A percentile compares a stretch with the other conserved stretches of the same genome.
Evolutionary conservation across 306 rosid species (phyloP).

Genomic region (Sechiopsis laciniata): DNA sequence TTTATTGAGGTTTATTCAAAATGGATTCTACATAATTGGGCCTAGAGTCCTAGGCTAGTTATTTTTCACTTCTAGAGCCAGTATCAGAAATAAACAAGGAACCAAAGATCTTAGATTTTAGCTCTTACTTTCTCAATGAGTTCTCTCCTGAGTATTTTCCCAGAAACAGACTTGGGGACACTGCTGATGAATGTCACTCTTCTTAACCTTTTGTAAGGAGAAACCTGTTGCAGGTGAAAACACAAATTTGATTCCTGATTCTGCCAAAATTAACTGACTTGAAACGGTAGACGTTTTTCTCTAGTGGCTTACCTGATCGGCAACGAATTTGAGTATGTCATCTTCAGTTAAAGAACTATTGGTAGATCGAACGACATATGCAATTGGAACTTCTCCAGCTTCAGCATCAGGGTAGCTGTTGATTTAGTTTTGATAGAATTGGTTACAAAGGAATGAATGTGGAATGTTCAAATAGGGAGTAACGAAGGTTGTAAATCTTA

Average conservation of each 20-base stretch:
- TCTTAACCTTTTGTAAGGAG: conserved; percentile 75
- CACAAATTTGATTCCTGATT: neutral
- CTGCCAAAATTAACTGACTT: neutral
- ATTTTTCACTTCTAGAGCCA: neutral
- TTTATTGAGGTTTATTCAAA: too few relatives aligned
- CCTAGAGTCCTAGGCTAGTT: too few relatives aligned
- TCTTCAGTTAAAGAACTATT: conserved; percentile 71
- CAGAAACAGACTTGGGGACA: conserved; percentile 75
- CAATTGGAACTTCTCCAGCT: conserved; percentile 88
- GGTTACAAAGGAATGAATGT: neutral
- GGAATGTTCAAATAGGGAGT: neutral
- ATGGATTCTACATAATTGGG: too few relatives aligned
- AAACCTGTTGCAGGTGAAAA: conserved; percentile 45
- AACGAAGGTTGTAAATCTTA: conserved; percentile 32
- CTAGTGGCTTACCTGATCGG: conserved; percentile 45
- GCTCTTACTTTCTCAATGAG: conserved; percentile 68
- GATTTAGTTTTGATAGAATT: neutral
- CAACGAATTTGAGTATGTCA: conserved; percentile 53
- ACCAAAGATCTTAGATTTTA: conserved; percentile 41
- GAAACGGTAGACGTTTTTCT: neutral
- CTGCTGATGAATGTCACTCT: conserved; percentile 64
- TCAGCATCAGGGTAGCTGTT: conserved; percentile 81
- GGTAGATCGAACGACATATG: conserved; percentile 66
- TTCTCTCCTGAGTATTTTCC: conserved; percentile 82
- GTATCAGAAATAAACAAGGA: conserved; percentile 6